Base-by-base conservation (phyloP, 805 yeast species). In the Wickerhamiella cacticola region DNA sequence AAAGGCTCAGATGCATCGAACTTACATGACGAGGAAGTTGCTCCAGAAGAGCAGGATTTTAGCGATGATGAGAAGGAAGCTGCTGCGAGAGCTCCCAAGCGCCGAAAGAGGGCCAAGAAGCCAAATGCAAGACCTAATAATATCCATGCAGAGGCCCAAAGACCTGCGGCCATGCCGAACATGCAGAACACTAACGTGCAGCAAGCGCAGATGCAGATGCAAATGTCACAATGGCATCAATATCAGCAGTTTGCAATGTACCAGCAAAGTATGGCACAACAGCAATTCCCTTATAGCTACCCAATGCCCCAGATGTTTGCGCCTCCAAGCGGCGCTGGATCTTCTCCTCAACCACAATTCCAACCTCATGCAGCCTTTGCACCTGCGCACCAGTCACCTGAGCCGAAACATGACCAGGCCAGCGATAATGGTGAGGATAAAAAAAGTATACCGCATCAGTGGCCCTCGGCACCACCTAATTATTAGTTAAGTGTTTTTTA, bases 1-100 rank as follows among this genome's bases (percentile, higher is more conserved):
- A 88, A 81, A 58, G 98, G 97, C 21, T 80, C 87, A 1, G 98
- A 92, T 67, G 98, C 98, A 0, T 82, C 94, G 58, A 92, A 92
- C 57, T 80, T 85, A 62, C 82, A 85, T 61, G 98, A 92, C 63
- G 97, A 92, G 65, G 98, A 92, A 59, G 65, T 89, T 25, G 86
- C 95, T 0, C 87, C 79, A 55, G 94, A 83, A 25, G 97, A 92
- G 62, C 94, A 85, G 62, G 97, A 89, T 60, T 89, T 80, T 55
- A 84, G 96, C 1, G 97, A 92, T 62, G 97, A 92, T 63, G 97
- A 89, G 60, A 76, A 75, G 52, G 97, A 92, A 62, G 74, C 78
- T 55, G 80, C 75, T 29, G 75, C 75, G 40, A 88, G 82, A 59
- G 75, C 73, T 46, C 63, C 70, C 19, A 79, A 73, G 61, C 84